Percentiles rank a stretch among this genome's conserved stretches.
Conservation (phyloP, 768 basidiomycete species). For the Hericium erinaceus region DNA sequence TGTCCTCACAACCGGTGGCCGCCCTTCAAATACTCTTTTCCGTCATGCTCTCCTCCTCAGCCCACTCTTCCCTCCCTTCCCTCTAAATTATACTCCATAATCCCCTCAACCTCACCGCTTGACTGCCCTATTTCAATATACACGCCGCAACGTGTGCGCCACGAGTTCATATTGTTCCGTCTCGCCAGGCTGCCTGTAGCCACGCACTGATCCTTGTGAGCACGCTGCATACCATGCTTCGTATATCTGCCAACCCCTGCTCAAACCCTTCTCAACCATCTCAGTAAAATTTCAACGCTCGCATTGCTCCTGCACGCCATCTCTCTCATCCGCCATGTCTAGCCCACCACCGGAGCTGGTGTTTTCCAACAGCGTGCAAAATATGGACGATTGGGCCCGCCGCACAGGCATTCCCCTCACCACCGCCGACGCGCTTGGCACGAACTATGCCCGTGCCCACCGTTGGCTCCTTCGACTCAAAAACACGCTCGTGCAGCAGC, state of each 20-base stretch:
- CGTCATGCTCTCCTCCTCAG: constrained; percentile 21
- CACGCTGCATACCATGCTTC: background rate
- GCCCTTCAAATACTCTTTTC: constrained; percentile 33
- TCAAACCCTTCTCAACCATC: constrained; percentile 4
- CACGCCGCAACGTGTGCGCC: background rate
- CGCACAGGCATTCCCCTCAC: constrained; percentile 76
- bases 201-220: background rate
- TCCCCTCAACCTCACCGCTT: constrained; percentile 6
- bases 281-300: constrained; percentile 7
- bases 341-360: constrained; percentile 45
- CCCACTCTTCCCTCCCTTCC: constrained; percentile 15
- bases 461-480: constrained; percentile 63
- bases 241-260: background rate
- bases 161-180: background rate
- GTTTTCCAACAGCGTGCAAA: constrained; percentile 70
- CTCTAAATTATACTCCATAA: constrained; percentile 4
- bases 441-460: constrained; percentile 73
- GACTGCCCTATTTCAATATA: constrained; percentile 1
- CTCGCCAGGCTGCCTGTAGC: background rate
- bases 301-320: constrained; percentile 3
- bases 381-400: constrained; percentile 78
- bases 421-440: constrained; percentile 73
- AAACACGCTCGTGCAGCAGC: constrained; percentile 50
- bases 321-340: constrained; percentile 16
- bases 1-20: constrained; percentile 37